Evolutionary conservation across 108 stramenopile species (phyloP).

Genomic region (Discostella pseudostelligera): DNA sequence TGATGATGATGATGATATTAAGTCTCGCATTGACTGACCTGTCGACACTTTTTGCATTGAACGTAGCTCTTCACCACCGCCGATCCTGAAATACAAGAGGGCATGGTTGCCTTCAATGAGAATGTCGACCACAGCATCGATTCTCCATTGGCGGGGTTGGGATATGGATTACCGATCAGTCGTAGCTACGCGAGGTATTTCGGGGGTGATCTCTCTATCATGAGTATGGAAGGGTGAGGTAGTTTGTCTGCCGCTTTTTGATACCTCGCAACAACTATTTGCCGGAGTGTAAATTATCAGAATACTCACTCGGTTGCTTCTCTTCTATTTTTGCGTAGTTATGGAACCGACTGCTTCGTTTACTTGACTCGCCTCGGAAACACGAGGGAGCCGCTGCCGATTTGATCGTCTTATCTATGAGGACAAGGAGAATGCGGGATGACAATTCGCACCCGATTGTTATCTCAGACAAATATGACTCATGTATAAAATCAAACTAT

Average conservation of each 20-base stretch:
- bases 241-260: not conserved
- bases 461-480: no score
- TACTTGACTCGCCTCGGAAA: slow-evolving; percentile 87
- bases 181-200: slow-evolving; percentile 96
- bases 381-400: slow-evolving; percentile 81
- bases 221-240: slow-evolving; percentile 94
- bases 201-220: slow-evolving; percentile 96
- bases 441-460: no score
- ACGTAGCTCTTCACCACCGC: slow-evolving; percentile 89
- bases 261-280: not conserved
- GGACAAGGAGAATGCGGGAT: no score
- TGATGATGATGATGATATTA: no score
- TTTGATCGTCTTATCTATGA: slow-evolving; percentile 52
- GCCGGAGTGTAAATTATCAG: not conserved
- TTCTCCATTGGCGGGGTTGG: slow-evolving; percentile 96
- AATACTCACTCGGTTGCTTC: not conserved
- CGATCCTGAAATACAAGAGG: slow-evolving; percentile 83
- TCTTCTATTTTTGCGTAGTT: slow-evolving; percentile 11
- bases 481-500: no score
- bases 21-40: no score
- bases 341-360: slow-evolving; percentile 98
- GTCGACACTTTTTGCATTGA: no score
- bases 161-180: slow-evolving; percentile 98
- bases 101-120: slow-evolving; percentile 66
- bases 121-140: slow-evolving; percentile 86